Percentiles rank a stretch among this genome's conserved stretches.
phyloP scores from a whole-genome alignment of 2,329 filamentous ascomycete genomes.

The Zymoseptoria pseudotritici region DNA sequence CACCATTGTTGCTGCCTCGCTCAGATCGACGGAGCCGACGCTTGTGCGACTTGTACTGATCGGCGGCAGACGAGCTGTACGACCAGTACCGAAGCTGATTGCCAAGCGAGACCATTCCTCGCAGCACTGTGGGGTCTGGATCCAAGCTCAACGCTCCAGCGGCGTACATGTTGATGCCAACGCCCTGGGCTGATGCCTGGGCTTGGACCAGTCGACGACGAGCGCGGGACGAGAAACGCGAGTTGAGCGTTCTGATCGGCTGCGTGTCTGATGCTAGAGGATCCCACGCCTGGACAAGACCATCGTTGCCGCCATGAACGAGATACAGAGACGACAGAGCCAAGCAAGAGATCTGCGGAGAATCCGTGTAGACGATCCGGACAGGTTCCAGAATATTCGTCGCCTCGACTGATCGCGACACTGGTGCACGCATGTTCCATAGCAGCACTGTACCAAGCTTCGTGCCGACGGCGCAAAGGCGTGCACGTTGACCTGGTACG shows the following conservation, averaged over 20 bases:
- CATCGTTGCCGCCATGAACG: conserved; percentile 89
- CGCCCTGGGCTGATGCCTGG: conserved; percentile 57
- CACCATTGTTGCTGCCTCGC: conserved; percentile 52
- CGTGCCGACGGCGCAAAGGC: conserved; percentile 76
- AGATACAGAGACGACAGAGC: conserved; percentile 80
- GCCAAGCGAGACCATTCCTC: conserved; percentile 81
- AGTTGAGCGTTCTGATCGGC: conserved; percentile 80
- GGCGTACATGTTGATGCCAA: conserved; percentile 69
- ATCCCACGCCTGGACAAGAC: conserved; percentile 94
- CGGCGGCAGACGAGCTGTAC: conserved; percentile 72
- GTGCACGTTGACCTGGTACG: conserved; percentile 76
- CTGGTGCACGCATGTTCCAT: conserved; percentile 72
- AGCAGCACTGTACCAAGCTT: conserved; percentile 66
- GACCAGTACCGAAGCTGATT: conserved; percentile 88
- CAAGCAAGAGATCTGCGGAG: conserved; percentile 75
- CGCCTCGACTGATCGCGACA: conserved; percentile 47
- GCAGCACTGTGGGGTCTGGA: conserved; percentile 74
- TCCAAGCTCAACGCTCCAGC: conserved; percentile 81
- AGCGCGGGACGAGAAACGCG: conserved; percentile 72
- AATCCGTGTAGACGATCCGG: conserved; percentile 82
- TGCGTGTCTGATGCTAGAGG: conserved; percentile 72
- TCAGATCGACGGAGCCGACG: conserved; percentile 67
- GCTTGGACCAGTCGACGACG: conserved; percentile 66
- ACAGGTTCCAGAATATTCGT: conserved; percentile 59
- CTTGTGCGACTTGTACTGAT: conserved; percentile 68